Conservation (phyloP, 2,329 filamentous ascomycete species). For the Aspergillus caelatus region DNA sequence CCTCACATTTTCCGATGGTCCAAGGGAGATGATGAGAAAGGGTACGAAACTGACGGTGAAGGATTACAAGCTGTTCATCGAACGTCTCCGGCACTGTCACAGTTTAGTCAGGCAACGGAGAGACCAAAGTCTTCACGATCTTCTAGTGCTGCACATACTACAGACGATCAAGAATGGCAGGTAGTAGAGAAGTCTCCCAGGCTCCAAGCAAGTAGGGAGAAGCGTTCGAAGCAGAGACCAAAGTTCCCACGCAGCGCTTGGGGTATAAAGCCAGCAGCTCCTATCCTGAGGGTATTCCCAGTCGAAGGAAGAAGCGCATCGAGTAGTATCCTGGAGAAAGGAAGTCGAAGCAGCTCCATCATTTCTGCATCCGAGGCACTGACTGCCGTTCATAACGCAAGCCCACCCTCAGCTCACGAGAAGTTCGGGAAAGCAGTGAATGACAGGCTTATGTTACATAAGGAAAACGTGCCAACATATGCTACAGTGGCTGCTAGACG, state of each 20-base stretch:
- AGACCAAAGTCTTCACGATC: conserved; percentile 24
- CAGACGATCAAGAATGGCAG: conserved; percentile 37
- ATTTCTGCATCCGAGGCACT: conserved; percentile 44
- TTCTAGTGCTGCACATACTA: conserved; percentile 25
- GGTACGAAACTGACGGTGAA: conserved; percentile 41
- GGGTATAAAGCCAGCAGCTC: conserved; percentile 24
- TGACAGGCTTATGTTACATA: conserved; percentile 11
- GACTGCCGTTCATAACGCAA: conserved; percentile 41
- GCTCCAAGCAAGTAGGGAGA: conserved; percentile 15
- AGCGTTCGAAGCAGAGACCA: conserved; percentile 17
- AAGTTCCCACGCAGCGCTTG: conserved; percentile 23
- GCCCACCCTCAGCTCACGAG: conserved; percentile 31
- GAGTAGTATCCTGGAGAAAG: conserved; percentile 23
- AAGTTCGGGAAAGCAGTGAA: conserved; percentile 12
- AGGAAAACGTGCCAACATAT: conserved; percentile 39
- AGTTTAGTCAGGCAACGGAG: conserved; percentile 35
- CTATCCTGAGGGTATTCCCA: conserved; percentile 29
- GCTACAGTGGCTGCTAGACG: conserved; percentile 34
- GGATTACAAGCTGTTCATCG: conserved; percentile 17
- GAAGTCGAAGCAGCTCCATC: conserved; percentile 22
- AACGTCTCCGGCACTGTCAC: conserved; percentile 34
- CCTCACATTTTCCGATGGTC: conserved; percentile 37
- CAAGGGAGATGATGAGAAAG: conserved; percentile 32
- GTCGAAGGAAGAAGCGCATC: conserved; percentile 36
- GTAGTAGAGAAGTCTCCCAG: conserved; percentile 29